Evolutionary conservation across 352 stramenopile genomes (phyloP).

Genomic region (Phytophthora idaei): DNA sequence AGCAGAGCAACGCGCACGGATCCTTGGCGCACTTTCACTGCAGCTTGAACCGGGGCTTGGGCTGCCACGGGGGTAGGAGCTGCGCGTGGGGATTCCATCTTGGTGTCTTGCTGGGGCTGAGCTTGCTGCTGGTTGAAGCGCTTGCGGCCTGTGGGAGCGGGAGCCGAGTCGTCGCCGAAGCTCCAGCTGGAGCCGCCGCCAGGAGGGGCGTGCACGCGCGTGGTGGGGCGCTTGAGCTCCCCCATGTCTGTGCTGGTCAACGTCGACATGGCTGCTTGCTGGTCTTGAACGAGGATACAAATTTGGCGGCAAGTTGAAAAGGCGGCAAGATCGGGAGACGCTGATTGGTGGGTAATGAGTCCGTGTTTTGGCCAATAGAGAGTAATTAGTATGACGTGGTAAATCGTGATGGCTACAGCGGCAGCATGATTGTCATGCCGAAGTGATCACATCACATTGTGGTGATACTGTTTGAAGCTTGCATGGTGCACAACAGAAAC

Average conservation of each 20-base stretch:
- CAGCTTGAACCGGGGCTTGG: slow-evolving; percentile 22
- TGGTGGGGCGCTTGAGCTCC: slow-evolving; percentile 84
- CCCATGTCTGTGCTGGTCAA: slow-evolving; percentile 84
- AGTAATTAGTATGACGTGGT: neutral
- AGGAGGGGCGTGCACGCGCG: slow-evolving; percentile 79
- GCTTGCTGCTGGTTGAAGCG: slow-evolving; percentile 34
- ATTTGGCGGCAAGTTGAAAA: slow-evolving; percentile 1
- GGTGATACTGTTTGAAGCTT: too few species aligned
- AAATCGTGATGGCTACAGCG: neutral
- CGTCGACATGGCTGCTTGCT: slow-evolving; percentile 64
- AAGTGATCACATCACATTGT: neutral
- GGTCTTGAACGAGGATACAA: neutral
- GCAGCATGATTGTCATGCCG: too few species aligned
- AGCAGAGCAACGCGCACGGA: slow-evolving; percentile 65
- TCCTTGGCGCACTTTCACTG: slow-evolving; percentile 9
- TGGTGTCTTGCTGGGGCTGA: slow-evolving; percentile 32
- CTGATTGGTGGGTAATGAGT: neutral
- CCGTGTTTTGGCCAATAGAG: neutral
- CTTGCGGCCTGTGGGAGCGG: slow-evolving; percentile 30
- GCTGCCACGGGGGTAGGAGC: slow-evolving; percentile 28
- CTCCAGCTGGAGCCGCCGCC: slow-evolving; percentile 84
- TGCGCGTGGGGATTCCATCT: slow-evolving; percentile 50
- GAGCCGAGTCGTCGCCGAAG: slow-evolving; percentile 50
- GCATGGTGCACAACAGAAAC: too few species aligned
- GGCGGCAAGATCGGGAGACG: neutral